Conservation (phyloP, 2,329 filamentous ascomycete species). For the Cytospora chrysosperma region DNA sequence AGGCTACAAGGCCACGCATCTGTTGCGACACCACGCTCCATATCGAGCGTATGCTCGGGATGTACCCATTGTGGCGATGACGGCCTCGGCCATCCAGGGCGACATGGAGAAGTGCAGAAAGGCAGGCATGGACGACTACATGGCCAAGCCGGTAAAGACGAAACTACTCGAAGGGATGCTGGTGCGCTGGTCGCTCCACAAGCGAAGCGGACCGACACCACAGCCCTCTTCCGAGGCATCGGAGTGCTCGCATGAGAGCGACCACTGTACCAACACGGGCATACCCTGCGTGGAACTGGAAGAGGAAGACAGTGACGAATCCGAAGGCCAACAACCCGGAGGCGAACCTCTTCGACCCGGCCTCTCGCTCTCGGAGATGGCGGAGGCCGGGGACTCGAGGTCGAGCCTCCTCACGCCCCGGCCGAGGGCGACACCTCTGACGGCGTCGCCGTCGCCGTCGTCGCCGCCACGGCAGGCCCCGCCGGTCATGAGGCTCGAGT, state of each 20-base stretch:
- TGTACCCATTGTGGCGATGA: slow-evolving; percentile 56
- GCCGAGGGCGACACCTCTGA: slow-evolving; percentile 8
- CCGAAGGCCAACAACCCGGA: not conserved
- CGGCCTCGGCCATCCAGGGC: slow-evolving; percentile 55
- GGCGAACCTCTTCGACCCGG: not conserved
- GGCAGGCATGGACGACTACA: slow-evolving; percentile 56
- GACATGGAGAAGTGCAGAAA: slow-evolving; percentile 53
- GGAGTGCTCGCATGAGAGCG: slow-evolving; percentile 29
- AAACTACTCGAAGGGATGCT: slow-evolving; percentile 45
- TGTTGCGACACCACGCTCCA: slow-evolving; percentile 65
- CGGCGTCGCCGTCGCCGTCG: slow-evolving; percentile 6
- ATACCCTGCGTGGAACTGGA: slow-evolving; percentile 26
- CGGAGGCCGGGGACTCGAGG: not conserved
- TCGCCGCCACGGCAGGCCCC: not conserved
- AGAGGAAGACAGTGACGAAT: not conserved
- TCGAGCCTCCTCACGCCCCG: slow-evolving; percentile 10
- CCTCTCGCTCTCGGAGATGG: not conserved
- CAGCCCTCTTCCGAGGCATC: slow-evolving; percentile 3
- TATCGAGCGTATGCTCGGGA: slow-evolving; percentile 60
- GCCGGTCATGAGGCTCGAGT: slow-evolving; percentile 20
- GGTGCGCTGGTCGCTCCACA: slow-evolving; percentile 30
- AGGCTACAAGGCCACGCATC: slow-evolving; percentile 73
- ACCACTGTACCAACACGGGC: slow-evolving; percentile 28
- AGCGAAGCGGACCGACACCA: slow-evolving; percentile 14
- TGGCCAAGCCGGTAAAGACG: slow-evolving; percentile 55